Evolutionary conservation across 257 asterid species (phyloP).

Genomic region (Eucommia ulmoides): DNA sequence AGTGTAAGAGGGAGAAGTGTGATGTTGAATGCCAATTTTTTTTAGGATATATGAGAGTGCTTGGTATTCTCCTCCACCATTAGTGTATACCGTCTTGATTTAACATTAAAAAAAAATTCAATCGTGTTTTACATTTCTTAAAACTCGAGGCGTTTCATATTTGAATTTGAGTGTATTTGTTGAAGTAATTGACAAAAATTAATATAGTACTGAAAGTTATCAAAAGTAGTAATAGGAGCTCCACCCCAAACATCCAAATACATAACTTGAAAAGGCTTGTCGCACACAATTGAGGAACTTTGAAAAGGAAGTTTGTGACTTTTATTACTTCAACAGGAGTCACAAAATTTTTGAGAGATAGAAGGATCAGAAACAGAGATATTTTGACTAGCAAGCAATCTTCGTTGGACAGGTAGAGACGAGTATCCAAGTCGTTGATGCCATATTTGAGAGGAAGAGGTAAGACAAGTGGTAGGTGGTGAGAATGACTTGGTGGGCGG

Average conservation of each 20-base stretch:
- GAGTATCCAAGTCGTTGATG: constrained; percentile 1
- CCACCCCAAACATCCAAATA: not conserved
- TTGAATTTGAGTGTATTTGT: not conserved
- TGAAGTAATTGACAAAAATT: not conserved
- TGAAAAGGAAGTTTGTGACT: not conserved
- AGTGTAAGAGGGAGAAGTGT: not conserved
- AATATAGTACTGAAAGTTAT: not conserved
- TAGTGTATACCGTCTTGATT: not conserved
- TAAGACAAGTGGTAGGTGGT: not conserved
- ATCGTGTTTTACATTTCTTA: not conserved
- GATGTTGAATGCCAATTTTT: constrained; percentile 1
- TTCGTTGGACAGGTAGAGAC: not conserved
- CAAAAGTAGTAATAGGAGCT: not conserved
- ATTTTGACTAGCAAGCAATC: not conserved
- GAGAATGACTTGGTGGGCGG: not conserved
- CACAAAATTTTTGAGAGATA: not conserved
- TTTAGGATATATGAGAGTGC: not conserved
- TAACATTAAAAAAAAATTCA: not conserved
- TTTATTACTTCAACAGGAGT: not conserved
- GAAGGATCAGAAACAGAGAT: not conserved
- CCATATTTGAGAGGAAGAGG: not conserved
- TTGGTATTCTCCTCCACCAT: not conserved
- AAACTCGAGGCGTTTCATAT: not conserved
- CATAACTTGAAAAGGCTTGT: not conserved
- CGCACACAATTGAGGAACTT: not conserved